Evolutionary conservation across 768 basidiomycete species (phyloP), one percentile per base, ranked within the genome.

Genomic region (Lactarius akahatsu): DNA sequence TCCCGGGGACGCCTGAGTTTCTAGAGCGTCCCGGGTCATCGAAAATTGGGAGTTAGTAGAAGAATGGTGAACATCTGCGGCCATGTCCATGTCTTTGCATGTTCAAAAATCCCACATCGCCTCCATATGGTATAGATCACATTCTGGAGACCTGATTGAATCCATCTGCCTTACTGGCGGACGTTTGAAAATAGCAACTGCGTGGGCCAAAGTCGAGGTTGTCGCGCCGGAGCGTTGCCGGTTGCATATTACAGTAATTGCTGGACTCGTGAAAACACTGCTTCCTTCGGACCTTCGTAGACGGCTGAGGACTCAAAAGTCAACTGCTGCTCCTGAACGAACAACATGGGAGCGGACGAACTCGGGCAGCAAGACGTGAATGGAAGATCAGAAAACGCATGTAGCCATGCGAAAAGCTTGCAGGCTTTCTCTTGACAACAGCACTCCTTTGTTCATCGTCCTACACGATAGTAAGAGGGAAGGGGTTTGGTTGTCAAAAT

Each of bases 401-500:
- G n/a, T n/a, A n/a, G n/a, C n/a, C n/a, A n/a, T n/a, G n/a, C n/a
- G n/a, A n/a, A n/a, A n/a, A n/a, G n/a, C n/a, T n/a, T n/a, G n/a
- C n/a, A n/a, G n/a, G n/a, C n/a, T n/a, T n/a, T n/a, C n/a, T n/a
- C n/a, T n/a, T n/a, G n/a, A n/a, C 28, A 34, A 45, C 23, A 23
- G 30, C 10, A 36, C 63, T 9, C 36, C 57, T 15, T 45, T 40
- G n/a, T 64, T 64, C 34, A 64, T 58, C 5, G 32, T 30, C 26
- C 36, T 64, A 15, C 57, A 64, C 16, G 45, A 64, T 23, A 45
- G 63, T 64, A 45, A 40, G 45, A 16, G 8, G 16, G 18, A 13
- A 26, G 15, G 10, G 1, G 10, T n/a, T 50, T 23, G 1, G n/a
- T 50, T 13, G 9, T 23, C 23, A 3, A 23, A 13, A 50, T 23